A percentile compares a stretch with the other conserved stretches of the same genome.
These are phyloP conservation scores for Crithidia brevicula DNA, from an alignment of 208 protist species.

Conservation along the genomic window DNA sequence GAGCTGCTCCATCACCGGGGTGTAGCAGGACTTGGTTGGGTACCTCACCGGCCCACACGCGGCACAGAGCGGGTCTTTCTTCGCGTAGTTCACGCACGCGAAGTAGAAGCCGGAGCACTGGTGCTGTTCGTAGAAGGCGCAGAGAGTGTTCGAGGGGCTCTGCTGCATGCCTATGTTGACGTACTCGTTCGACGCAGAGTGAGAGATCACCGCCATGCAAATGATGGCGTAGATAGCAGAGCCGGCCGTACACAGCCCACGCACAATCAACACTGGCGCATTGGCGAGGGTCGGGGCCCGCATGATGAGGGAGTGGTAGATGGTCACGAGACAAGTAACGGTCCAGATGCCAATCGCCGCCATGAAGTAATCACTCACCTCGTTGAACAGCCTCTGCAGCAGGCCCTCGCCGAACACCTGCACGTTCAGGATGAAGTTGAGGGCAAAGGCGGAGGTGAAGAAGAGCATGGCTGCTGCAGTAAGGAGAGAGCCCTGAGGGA, in stretches of 20 bases:
- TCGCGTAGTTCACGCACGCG: neutral
- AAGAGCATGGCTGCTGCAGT: conserved; percentile 48
- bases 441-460: conserved; percentile 7
- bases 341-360: neutral
- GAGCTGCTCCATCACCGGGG: neutral
- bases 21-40: conserved; percentile 7
- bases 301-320: conserved; percentile 42
- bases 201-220: neutral
- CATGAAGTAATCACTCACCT: neutral
- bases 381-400: neutral
- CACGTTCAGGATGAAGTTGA: neutral
- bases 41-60: neutral
- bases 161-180: neutral
- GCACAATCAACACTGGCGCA: conserved; percentile 13
- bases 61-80: neutral
- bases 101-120: conserved; percentile 10
- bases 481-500: conserved; percentile 59
- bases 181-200: conserved; percentile 4
- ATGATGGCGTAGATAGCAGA: conserved; percentile 23
- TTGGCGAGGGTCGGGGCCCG: conserved; percentile 28
- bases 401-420: neutral
- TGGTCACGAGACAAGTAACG: neutral
- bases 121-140: conserved; percentile 17
- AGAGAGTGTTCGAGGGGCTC: neutral
- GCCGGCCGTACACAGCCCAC: conserved; percentile 1